Evolutionary conservation across 1,284 basidiomycete genomes (phyloP), one percentile per base, ranked within the genome.

Genomic region (Cutaneotrichosporon mucoides): DNA sequence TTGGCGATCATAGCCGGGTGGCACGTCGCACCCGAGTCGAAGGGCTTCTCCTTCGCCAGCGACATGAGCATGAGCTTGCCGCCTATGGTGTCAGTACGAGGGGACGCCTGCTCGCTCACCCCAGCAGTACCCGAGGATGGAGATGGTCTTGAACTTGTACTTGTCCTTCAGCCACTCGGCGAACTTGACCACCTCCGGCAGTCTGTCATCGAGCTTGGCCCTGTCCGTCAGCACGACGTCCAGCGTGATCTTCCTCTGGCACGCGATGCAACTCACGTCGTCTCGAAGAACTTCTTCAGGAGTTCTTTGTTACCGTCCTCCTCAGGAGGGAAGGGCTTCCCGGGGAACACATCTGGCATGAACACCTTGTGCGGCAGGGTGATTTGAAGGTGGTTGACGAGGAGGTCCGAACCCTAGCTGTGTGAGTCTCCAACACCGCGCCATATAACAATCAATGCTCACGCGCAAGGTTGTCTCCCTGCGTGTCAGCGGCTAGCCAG

Each of bases 1-100:
- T 62, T 34, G 10, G 68, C 67, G 55, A 76, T 72, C 71, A 76
- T 74, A 6, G 73, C 73, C 0, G 73, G 73, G 56, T 76, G 73
- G 3, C 71, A 62, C 36, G 69, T 61, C 5, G 71, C 69, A 16
- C 71, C 72, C 44, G 65, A 65, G 53, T 59, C 57, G 66, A 73
- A 72, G 3, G 60, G 62, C 24, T 40, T 44, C 13, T 60, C 51
- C 16, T 60, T 59, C 0, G 56, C 59, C 6, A 73, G 63, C 4
- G 73, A 56, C 8, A 71, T 55, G 2, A 76, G 64, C 8, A 67
- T 56, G 41, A 76, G 35, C 59, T 76, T 76, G 24, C 73, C 73
- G 47, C 73, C 73, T 75, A 24, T 2, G 54, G 13, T 0, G 50
- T 56, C 13, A 61, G 56, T 34, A 8, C 40, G 7, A 38, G 4